Evolutionary conservation across 83 land plant genomes (phyloP).

Genomic region (Diphasiastrum complanatum): DNA sequence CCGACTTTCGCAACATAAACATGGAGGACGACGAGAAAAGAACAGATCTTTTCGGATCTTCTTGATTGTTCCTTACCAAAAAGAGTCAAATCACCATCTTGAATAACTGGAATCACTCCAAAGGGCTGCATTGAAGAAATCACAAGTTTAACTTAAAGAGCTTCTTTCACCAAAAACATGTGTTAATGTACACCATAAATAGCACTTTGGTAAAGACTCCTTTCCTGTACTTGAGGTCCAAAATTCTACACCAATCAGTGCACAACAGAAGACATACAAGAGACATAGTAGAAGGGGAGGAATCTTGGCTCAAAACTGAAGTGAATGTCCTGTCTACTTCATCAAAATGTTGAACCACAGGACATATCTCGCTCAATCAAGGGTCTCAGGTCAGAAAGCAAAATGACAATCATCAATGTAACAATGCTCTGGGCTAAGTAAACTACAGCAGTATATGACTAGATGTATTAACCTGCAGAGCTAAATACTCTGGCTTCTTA

Average conservation of each 20-base stretch:
- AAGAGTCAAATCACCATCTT: conserved; percentile 39
- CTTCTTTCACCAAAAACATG: no score
- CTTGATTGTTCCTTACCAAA: conserved; percentile 29
- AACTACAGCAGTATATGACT: not conserved
- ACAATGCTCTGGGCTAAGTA: not conserved
- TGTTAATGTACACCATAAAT: not conserved
- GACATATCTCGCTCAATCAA: no score
- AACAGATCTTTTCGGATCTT: not conserved
- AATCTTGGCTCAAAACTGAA: not conserved
- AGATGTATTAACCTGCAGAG: conserved; percentile 34
- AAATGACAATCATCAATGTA: not conserved
- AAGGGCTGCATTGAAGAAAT: conserved; percentile 39
- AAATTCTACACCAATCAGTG: no score
- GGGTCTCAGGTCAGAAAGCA: not conserved
- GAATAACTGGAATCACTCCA: conserved; percentile 41
- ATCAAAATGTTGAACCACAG: not conserved
- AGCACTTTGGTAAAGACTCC: not conserved
- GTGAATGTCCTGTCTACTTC: not conserved
- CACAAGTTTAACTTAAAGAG: not conserved
- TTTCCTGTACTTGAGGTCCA: no score
- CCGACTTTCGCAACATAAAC: not conserved
- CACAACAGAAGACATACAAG: no score
- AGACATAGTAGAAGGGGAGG: not conserved
- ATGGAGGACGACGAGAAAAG: not conserved
- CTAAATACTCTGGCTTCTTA: conserved; percentile 41